A percentile compares a stretch with the other conserved stretches of the same genome.
phyloP scores from a whole-genome alignment of 306 rosid genomes.

The Acmispon strigosus region DNA sequence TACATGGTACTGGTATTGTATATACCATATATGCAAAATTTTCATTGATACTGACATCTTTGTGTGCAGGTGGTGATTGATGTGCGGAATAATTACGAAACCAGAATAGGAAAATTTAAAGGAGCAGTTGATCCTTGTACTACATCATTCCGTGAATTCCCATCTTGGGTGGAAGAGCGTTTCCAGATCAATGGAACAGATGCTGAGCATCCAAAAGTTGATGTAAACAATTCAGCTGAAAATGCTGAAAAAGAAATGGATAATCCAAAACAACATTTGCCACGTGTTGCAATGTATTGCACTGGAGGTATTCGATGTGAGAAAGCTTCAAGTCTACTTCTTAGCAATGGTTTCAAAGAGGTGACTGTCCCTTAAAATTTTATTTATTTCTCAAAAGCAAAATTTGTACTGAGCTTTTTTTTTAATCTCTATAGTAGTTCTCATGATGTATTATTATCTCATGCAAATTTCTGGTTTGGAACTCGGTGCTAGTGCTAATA shows the following conservation, averaged over 20 bases:
- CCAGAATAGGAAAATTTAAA: constrained; percentile 87
- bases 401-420: not conserved
- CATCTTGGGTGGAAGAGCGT: constrained; percentile 77
- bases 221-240: constrained; percentile 24
- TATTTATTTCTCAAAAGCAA: not conserved
- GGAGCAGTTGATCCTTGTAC: constrained; percentile 90
- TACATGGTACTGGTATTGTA: not conserved
- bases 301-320: constrained; percentile 98
- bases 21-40: constrained; percentile 1
- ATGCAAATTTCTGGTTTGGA: not conserved
- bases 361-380: constrained; percentile 30
- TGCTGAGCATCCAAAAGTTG: constrained; percentile 13
- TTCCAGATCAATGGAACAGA: constrained; percentile 36
- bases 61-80: constrained; percentile 71
- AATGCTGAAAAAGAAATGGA: constrained; percentile 27
- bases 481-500: not conserved
- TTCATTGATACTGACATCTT: not conserved
- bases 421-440: not conserved
- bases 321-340: constrained; percentile 93
- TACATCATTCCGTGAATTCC: constrained; percentile 79
- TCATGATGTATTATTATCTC: too few species aligned
- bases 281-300: constrained; percentile 95
- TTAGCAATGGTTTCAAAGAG: constrained; percentile 86
- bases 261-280: constrained; percentile 35
- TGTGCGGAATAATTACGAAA: constrained; percentile 87